A percentile compares a stretch with the other conserved stretches of the same genome.
Evolutionary conservation across 108 stramenopile genomes (phyloP).

Genomic region (Nitzschia palea): DNA sequence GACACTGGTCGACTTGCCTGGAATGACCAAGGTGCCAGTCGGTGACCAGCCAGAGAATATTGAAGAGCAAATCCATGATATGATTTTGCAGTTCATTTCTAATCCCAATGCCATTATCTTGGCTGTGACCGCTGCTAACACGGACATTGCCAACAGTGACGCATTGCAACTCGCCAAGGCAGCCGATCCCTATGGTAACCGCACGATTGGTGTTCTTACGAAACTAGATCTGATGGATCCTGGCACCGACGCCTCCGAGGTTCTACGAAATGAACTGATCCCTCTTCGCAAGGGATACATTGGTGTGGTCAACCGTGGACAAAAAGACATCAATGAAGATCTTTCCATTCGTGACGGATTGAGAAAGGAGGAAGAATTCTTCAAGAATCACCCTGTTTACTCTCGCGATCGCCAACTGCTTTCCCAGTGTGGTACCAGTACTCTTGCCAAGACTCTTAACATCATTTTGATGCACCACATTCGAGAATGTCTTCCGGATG

Average conservation of each 20-base stretch:
- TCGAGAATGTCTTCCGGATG: constrained; percentile 94
- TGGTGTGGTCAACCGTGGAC: constrained; percentile 96
- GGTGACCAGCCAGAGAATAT: constrained; percentile 98
- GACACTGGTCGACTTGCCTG: constrained; percentile 99
- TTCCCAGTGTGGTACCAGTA: constrained; percentile 75
- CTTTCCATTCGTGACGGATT: constrained; percentile 85
- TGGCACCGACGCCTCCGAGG: constrained; percentile 94
- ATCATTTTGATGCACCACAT: constrained; percentile 96
- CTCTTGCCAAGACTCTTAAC: constrained; percentile 84
- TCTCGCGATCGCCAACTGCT: constrained; percentile 51
- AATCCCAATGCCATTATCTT: constrained; percentile 97
- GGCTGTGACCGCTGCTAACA: constrained; percentile 96
- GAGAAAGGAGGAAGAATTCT: constrained; percentile 90
- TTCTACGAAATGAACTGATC: constrained; percentile 89
- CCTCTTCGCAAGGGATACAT: constrained; percentile 94
- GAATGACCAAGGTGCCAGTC: constrained; percentile 93
- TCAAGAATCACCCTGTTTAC: constrained; percentile 91
- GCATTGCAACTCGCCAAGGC: constrained; percentile 93
- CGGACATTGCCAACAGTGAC: constrained; percentile 97
- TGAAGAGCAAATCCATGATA: constrained; percentile 89
- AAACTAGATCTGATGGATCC: constrained; percentile 99
- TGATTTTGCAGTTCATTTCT: constrained; percentile 88
- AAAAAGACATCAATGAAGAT: constrained; percentile 91
- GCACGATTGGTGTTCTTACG: constrained; percentile 98
- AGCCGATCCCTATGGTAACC: constrained; percentile 88